Conservation (phyloP, 768 basidiomycete genomes). For the Pulveroboletus sp. region DNA sequence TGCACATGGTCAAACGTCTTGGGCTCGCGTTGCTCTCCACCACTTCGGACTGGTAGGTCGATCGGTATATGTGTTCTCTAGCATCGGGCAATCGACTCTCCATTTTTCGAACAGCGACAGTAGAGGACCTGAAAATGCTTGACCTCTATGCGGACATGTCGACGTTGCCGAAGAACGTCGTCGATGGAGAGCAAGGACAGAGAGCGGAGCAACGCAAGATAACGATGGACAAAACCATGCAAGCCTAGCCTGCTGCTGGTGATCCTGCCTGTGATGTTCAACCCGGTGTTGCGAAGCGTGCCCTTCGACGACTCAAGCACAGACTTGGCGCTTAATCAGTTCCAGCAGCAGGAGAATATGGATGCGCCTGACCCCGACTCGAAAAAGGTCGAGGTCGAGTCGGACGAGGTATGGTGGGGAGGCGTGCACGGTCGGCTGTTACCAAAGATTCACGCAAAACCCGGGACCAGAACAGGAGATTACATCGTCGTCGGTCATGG, state of each 20-base stretch:
- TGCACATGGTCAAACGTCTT: conserved; percentile 16
- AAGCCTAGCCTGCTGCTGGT: not conserved
- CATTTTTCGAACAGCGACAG: conserved; percentile 38
- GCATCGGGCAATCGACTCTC: not conserved
- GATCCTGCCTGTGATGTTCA: no score
- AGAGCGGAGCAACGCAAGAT: conserved; percentile 4
- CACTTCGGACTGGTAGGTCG: conserved; percentile 19
- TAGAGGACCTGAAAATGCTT: conserved; percentile 46
- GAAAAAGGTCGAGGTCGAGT: conserved; percentile 19
- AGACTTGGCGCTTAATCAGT: conserved; percentile 41
- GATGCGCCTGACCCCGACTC: not conserved
- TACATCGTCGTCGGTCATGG: conserved; percentile 51
- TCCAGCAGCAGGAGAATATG: conserved; percentile 15
- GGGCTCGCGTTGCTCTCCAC: not conserved
- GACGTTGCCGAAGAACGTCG: conserved; percentile 59
- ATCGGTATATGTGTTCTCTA: conserved; percentile 34
- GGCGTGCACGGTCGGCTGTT: no score
- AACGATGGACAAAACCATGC: conserved; percentile 12
- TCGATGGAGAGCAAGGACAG: conserved; percentile 41
- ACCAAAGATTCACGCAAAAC: no score
- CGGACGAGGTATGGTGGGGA: no score
- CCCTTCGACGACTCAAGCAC: conserved; percentile 48
- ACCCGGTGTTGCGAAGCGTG: conserved; percentile 39
- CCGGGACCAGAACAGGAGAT: no score
- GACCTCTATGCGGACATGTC: conserved; percentile 58